Evolutionary conservation across 371 early-diverging fungal genomes (phyloP).

Genomic region (Paraphysoderma sedebokerense): DNA sequence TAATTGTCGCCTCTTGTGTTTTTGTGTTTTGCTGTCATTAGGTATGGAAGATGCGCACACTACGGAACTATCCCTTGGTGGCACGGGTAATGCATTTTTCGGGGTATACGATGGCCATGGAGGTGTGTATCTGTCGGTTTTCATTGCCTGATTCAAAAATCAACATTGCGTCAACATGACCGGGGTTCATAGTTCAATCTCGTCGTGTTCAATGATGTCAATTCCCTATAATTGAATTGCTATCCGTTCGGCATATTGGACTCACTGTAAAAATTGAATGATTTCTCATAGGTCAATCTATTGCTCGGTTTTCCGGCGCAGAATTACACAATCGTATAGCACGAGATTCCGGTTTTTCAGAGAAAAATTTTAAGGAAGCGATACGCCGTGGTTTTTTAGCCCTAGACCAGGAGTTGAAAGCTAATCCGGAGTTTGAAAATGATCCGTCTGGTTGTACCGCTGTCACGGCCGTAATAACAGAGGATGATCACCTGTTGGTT

Average conservation of each 20-base stretch:
- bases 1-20: constrained; percentile 4
- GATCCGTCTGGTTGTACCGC: constrained; percentile 93
- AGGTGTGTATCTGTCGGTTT: constrained; percentile 27
- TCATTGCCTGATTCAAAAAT: neutral
- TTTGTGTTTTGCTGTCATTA: constrained; percentile 12
- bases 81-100: constrained; percentile 52
- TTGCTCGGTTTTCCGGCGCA: constrained; percentile 71
- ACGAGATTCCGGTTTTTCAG: constrained; percentile 35
- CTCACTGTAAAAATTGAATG: no score
- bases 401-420: constrained; percentile 56
- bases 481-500: constrained; percentile 21
- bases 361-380: constrained; percentile 42
- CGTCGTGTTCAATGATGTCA: neutral
- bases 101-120: constrained; percentile 97
- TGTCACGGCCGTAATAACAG: constrained; percentile 62
- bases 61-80: constrained; percentile 47
- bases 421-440: constrained; percentile 40
- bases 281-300: constrained; percentile 30
- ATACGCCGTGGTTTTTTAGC: constrained; percentile 62
- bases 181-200: constrained; percentile 8
- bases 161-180: neutral
- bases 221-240: no score
- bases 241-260: no score
- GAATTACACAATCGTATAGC: constrained; percentile 49
- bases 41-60: constrained; percentile 96